Conservation (phyloP, 352 stramenopile genomes). For the Phytophthora podocarpi region DNA sequence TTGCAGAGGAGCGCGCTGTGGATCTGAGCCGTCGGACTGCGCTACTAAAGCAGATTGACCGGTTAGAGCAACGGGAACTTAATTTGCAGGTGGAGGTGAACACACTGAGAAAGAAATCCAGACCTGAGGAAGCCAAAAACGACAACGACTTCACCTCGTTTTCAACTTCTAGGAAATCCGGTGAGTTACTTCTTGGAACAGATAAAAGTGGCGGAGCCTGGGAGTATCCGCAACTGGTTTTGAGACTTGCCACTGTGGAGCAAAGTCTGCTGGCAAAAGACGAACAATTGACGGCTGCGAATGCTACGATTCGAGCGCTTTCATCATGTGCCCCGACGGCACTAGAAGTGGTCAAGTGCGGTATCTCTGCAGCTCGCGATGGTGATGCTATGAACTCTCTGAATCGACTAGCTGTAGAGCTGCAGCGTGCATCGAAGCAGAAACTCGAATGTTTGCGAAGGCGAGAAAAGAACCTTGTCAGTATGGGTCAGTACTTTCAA, state of each 20-base stretch:
- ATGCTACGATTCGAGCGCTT: constrained; percentile 30
- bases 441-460: constrained; percentile 23
- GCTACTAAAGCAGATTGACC: constrained; percentile 21
- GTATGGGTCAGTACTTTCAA: constrained; percentile 30
- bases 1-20: constrained; percentile 20
- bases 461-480: constrained; percentile 30
- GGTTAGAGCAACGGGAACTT: constrained; percentile 20
- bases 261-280: constrained; percentile 31
- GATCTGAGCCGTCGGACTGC: constrained; percentile 5
- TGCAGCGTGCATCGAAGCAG: constrained; percentile 20
- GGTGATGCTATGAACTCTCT: constrained; percentile 2
- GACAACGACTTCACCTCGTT: neutral
- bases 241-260: constrained; percentile 24
- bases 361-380: neutral
- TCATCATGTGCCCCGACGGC: constrained; percentile 11
- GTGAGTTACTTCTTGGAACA: neutral
- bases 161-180: neutral
- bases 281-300: constrained; percentile 32
- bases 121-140: neutral
- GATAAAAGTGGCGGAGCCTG: neutral
- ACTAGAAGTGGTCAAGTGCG: too few species aligned
- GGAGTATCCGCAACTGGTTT: constrained; percentile 30
- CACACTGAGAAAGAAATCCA: constrained; percentile 8
- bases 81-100: constrained; percentile 33
- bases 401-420: constrained; percentile 14